Evolutionary conservation across 2,329 filamentous ascomycete genomes (phyloP).

Genomic region (Parastagonospora avenae): DNA sequence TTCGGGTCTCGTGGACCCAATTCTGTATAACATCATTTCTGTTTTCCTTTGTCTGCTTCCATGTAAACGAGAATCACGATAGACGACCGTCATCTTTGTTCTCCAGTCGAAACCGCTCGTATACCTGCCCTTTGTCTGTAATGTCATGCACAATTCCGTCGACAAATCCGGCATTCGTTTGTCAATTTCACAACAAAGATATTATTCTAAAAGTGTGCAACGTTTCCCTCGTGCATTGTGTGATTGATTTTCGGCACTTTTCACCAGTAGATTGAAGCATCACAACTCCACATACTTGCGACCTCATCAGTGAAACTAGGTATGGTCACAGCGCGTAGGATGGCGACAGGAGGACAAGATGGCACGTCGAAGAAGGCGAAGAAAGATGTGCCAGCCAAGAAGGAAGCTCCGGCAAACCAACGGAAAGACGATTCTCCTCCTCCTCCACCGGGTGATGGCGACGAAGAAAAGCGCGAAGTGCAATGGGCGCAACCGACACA

Average conservation of each 20-base stretch:
- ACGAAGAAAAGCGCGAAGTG: background rate
- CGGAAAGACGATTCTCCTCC: background rate
- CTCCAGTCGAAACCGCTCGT: background rate
- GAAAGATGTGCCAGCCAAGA: no score
- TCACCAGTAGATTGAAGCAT: no score
- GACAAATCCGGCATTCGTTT: constrained; percentile 1
- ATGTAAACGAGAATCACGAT: background rate
- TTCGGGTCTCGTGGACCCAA: background rate
- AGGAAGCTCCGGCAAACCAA: background rate
- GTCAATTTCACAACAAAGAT: background rate
- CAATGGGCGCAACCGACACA: background rate
- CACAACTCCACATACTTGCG: no score
- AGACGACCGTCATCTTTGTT: background rate
- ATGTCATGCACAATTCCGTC: background rate
- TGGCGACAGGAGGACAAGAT: no score
- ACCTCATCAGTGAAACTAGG: no score
- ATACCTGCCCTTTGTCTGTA: background rate
- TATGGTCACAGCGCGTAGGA: no score
- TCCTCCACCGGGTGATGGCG: background rate
- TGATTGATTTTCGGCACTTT: no score
- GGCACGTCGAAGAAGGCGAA: no score
- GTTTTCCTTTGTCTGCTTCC: background rate
- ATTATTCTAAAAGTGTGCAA: background rate
- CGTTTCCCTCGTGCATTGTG: no score
- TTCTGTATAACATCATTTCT: background rate